Evolutionary conservation across 768 basidiomycete genomes (phyloP).

Genomic region (Macrolepiota albuminosa): DNA sequence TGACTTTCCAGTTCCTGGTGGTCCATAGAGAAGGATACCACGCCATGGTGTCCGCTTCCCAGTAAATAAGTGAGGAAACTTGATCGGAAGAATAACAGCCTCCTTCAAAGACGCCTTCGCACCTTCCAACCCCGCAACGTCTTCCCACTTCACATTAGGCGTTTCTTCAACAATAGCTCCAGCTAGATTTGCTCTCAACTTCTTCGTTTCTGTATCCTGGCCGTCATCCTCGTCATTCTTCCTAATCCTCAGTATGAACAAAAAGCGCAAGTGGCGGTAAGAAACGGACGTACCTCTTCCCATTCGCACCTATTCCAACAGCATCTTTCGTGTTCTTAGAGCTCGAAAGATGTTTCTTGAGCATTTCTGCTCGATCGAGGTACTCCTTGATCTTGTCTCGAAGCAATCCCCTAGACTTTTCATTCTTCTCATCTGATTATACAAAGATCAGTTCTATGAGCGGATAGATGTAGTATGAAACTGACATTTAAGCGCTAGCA

Average conservation of each 20-base stretch:
- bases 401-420: constrained; percentile 84
- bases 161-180: constrained; percentile 89
- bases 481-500: constrained; percentile 93
- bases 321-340: constrained; percentile 56
- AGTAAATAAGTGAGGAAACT: constrained; percentile 97
- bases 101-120: constrained; percentile 97
- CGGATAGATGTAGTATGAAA: constrained; percentile 4
- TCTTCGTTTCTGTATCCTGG: constrained; percentile 91
- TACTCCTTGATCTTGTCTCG: constrained; percentile 88
- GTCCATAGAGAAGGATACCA: constrained; percentile 94
- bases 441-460: constrained; percentile 2
- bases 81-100: constrained; percentile 99
- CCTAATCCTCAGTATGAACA: constrained; percentile 19
- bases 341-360: constrained; percentile 80
- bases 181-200: constrained; percentile 85
- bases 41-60: constrained; percentile 98
- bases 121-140: constrained; percentile 92
- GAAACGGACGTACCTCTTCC: constrained; percentile 38
- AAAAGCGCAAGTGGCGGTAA: not conserved
- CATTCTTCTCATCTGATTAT: constrained; percentile 83
- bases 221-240: constrained; percentile 62
- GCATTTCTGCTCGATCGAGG: constrained; percentile 82
- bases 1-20: constrained; percentile 96
- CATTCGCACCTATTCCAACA: constrained; percentile 38
- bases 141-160: constrained; percentile 97